Conservation (phyloP, 441 rosid species). For the Erysimum cheiri region DNA sequence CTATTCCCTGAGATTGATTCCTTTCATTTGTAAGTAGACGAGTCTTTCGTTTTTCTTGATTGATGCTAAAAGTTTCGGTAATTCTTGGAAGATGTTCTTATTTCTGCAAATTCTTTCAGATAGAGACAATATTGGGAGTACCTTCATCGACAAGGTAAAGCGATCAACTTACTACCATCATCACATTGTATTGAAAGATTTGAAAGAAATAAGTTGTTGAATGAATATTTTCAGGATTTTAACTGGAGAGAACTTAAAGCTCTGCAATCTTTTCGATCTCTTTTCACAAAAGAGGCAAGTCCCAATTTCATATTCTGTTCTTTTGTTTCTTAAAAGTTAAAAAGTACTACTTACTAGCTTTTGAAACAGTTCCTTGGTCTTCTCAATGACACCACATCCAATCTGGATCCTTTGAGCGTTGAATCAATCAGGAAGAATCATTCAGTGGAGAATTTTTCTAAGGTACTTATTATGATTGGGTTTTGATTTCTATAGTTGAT, state of each 20-base stretch:
- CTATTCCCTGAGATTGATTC: neutral
- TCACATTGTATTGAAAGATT: constrained; percentile 2
- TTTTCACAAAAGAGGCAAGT: constrained; percentile 82
- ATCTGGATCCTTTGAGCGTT: constrained; percentile 68
- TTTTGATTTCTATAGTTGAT: neutral
- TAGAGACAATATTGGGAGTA: neutral
- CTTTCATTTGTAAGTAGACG: neutral
- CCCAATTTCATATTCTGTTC: constrained; percentile 14
- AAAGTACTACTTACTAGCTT: constrained; percentile 14
- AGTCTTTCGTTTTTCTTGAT: neutral
- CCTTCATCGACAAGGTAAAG: constrained; percentile 30
- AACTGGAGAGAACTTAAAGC: constrained; percentile 82
- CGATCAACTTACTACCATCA: neutral
- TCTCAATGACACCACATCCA: constrained; percentile 55
- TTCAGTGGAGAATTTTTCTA: constrained; percentile 42
- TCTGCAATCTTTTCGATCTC: constrained; percentile 54
- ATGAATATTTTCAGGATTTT: constrained; percentile 57
- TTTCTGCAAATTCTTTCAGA: constrained; percentile 27
- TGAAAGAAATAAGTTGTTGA: constrained; percentile 16
- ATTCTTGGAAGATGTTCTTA: constrained; percentile 6
- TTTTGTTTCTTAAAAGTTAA: constrained; percentile 1
- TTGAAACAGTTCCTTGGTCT: constrained; percentile 64
- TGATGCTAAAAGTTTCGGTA: neutral
- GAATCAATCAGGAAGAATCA: constrained; percentile 64
- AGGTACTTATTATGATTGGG: constrained; percentile 50